Evolutionary conservation across 768 basidiomycete genomes (phyloP), one percentile per base, ranked within the genome.

Genomic region (Artomyces pyxidatus): DNA sequence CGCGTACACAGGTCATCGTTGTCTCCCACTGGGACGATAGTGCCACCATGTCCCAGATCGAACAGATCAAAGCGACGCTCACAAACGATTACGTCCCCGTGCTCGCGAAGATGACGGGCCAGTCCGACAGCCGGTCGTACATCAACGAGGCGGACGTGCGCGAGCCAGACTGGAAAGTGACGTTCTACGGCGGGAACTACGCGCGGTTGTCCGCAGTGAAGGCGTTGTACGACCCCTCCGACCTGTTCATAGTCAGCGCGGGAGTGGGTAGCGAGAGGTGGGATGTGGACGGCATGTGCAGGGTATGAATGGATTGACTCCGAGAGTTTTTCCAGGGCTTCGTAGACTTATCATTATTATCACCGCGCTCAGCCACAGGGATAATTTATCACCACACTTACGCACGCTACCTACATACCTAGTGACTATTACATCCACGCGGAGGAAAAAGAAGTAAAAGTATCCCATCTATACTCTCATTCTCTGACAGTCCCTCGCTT

Each of bases 201-300:
- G 11, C 40, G 35, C 5, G 42, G 12, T 28, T 49, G 30, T n/a
- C 8, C 27, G 19, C n/a, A 6, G 45, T 42, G 26, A 35, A 45
- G 16, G 43, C 37, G 14, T n/a, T 16, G 7, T 25, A 32, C 4
- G 30, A 58, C 27, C 48, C 48, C 7, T n/a, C 48, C 29, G 46
- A 47, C 17, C 37, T 45, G 17, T 42, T 52, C 45, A 50, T 56
- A 25, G 55, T 56, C 4, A 21, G 37, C 9, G 49, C 55, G 12
- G 55, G 55, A 12, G 55, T 53, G 26, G 55, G 52, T 10, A 49
- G 48, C 26, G 55, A 56, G 37, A 11, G 41, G 27, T 53, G 52
- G 55, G 52, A 56, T 17, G 45, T 16, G n/a, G 9, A 44, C n/a
- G 44, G 49, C 23, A 25, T 26, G 3, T 42, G 41, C 22, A 38